These are phyloP conservation scores for Paraleonurus japonicus DNA, from an alignment of 257 asterid species.

Conservation along the genomic window DNA sequence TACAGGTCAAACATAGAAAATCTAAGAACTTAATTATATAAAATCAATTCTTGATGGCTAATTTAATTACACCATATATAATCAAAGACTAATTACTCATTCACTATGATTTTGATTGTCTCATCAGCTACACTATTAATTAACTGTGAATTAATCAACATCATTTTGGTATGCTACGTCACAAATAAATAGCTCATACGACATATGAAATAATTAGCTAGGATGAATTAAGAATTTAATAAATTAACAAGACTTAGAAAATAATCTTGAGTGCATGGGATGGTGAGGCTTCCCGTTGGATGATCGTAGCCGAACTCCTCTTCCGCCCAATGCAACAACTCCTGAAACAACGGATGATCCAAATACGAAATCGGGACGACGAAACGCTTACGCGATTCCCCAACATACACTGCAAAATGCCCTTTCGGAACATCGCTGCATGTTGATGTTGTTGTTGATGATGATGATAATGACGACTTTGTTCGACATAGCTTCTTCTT, in stretches of 20 bases:
- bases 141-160: background rate
- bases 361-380: slow-evolving; percentile 46
- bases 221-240: too few species aligned
- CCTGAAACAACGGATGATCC: slow-evolving; percentile 58
- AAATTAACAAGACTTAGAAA: slow-evolving; percentile 30
- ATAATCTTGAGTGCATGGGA: slow-evolving; percentile 54
- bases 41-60: background rate
- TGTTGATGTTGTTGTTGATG: background rate
- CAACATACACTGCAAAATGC: slow-evolving; percentile 48
- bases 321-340: slow-evolving; percentile 54
- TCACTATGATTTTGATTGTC: background rate
- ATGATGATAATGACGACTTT: slow-evolving; percentile 2
- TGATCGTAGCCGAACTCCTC: slow-evolving; percentile 72
- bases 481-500: slow-evolving; percentile 46
- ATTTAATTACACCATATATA: background rate
- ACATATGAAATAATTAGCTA: too few species aligned
- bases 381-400: slow-evolving; percentile 35
- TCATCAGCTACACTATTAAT: background rate
- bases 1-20: background rate
- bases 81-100: too few species aligned
- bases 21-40: too few species aligned
- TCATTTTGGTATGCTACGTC: background rate
- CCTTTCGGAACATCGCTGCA: slow-evolving; percentile 43
- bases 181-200: too few species aligned
- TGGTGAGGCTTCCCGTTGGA: slow-evolving; percentile 48